Evolutionary conservation across 306 rosid genomes (phyloP).

Genomic region (Quercus mongolica): DNA sequence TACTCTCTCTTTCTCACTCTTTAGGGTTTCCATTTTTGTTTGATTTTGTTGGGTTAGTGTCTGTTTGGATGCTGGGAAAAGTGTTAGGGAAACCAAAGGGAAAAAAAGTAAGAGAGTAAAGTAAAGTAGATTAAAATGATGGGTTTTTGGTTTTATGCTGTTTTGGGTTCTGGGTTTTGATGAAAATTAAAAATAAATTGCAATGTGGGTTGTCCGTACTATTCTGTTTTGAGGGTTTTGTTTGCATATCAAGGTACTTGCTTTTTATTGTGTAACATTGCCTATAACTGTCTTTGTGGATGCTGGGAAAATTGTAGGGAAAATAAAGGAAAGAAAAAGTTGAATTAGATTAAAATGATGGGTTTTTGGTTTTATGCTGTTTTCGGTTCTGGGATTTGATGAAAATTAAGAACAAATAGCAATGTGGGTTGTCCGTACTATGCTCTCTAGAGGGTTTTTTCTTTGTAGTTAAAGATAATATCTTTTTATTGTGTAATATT

Average conservation of each 20-base stretch:
- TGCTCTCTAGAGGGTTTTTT: not conserved
- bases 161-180: not conserved
- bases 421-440: not conserved
- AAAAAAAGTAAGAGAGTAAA: not conserved
- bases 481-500: not conserved
- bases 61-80: not conserved
- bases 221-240: not conserved
- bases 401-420: not conserved
- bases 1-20: not conserved
- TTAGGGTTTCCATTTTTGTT: not conserved
- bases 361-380: not conserved
- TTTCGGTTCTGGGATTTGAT: not conserved
- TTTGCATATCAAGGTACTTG: not conserved
- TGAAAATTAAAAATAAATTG: not conserved
- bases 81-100: not conserved
- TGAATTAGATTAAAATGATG: not conserved
- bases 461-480: not conserved
- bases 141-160: not conserved
- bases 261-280: not conserved
- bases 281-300: not conserved
- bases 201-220: not conserved
- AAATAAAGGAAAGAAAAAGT: not conserved
- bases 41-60: not conserved
- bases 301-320: constrained; percentile 12
- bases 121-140: not conserved